A percentile compares a stretch with the other conserved stretches of the same genome.
phyloP scores from a whole-genome alignment of 2,329 filamentous ascomycete species.

The Scedosporium apiospermum region DNA sequence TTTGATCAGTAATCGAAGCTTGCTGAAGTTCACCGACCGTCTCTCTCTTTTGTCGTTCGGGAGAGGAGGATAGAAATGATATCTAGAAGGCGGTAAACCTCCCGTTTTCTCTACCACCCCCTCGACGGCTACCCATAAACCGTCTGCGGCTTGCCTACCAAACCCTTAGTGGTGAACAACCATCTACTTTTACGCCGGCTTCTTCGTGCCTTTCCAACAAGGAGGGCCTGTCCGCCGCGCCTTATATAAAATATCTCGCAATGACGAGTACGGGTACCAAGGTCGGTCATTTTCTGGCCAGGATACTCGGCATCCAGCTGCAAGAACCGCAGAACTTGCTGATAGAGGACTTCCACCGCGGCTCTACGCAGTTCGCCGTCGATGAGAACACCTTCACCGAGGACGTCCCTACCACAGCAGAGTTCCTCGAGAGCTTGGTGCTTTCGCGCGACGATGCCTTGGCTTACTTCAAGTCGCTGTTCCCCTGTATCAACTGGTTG shows the following conservation, averaged over 20 bases:
- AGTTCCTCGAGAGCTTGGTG: slow-evolving; percentile 58
- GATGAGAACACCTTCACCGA: slow-evolving; percentile 73
- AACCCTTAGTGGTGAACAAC: no score
- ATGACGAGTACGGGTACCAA: slow-evolving; percentile 39
- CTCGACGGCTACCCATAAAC: no score
- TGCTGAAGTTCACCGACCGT: not conserved
- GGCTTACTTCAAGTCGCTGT: slow-evolving; percentile 60
- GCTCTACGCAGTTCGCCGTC: slow-evolving; percentile 70
- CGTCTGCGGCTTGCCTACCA: no score
- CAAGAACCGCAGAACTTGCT: slow-evolving; percentile 39
- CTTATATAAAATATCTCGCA: slow-evolving; percentile 5
- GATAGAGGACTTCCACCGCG: slow-evolving; percentile 56
- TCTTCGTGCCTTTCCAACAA: not conserved
- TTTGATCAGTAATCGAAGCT: not conserved
- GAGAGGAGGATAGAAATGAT: no score
- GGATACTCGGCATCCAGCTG: slow-evolving; percentile 73
- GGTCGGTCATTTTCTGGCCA: slow-evolving; percentile 65
- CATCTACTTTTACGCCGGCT: not conserved
- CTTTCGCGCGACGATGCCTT: slow-evolving; percentile 47
- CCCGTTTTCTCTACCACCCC: no score
- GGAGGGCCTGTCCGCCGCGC: not conserved
- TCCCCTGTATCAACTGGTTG: slow-evolving; percentile 90
- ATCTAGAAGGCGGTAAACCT: no score
- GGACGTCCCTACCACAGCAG: slow-evolving; percentile 61
- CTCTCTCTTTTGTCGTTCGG: no score